Conservation (phyloP, 345 rosid genomes). For the Citrus trifoliata region DNA sequence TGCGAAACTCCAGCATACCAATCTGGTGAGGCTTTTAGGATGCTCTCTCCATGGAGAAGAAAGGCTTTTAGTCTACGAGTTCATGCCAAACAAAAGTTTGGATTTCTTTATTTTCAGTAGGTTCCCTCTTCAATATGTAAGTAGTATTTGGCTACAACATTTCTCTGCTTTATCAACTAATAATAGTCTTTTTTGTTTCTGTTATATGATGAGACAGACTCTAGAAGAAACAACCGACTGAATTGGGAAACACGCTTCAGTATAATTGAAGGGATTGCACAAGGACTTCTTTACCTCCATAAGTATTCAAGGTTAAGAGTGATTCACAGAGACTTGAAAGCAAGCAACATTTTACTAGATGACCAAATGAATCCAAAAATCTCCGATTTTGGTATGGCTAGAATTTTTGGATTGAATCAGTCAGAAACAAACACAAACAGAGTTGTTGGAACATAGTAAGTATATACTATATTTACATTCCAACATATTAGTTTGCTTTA, state of each 20-base stretch:
- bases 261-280: slow-evolving; percentile 13
- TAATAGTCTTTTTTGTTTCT: not conserved
- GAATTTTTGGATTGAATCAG: not conserved
- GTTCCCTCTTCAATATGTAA: not conserved
- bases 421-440: not conserved
- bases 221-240: not conserved
- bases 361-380: slow-evolving; percentile 13
- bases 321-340: slow-evolving; percentile 14
- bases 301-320: slow-evolving; percentile 7
- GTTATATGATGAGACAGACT: not conserved
- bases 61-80: not conserved
- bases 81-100: slow-evolving; percentile 1
- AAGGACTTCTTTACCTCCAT: slow-evolving; percentile 14
- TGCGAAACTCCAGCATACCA: not conserved
- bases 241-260: slow-evolving; percentile 1
- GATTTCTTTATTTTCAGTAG: not conserved
- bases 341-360: slow-evolving; percentile 13
- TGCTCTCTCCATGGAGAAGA: not conserved
- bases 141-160: not conserved
- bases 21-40: slow-evolving; percentile 8
- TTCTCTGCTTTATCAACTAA: not conserved
- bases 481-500: not conserved
- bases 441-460: not conserved
- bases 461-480: not conserved
- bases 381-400: slow-evolving; percentile 10